phyloP scores from a whole-genome alignment of 2,329 filamentous ascomycete species.

The Epichloe typhina region DNA sequence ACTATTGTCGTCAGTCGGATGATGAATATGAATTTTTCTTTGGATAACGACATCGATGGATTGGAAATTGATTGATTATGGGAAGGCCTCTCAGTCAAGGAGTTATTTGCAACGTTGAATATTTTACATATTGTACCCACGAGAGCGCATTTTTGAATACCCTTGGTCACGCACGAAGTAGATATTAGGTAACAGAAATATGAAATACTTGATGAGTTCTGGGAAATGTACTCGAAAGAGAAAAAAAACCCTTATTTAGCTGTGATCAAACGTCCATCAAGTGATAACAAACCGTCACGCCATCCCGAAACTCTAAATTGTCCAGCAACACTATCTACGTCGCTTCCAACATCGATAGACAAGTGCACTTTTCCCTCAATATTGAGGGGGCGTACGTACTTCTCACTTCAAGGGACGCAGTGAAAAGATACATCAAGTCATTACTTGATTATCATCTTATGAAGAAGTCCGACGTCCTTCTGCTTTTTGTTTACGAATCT shows the following conservation, averaged over 20 bases:
- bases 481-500: constrained; percentile 44
- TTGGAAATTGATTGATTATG: not conserved
- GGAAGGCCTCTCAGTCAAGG: not conserved
- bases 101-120: not conserved
- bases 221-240: no score
- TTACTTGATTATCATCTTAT: not conserved
- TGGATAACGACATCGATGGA: not conserved
- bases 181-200: not conserved
- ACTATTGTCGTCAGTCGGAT: not conserved
- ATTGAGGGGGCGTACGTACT: no score
- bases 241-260: no score
- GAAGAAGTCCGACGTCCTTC: not conserved
- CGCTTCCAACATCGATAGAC: no score
- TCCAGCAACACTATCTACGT: no score
- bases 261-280: no score
- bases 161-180: not conserved
- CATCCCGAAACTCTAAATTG: no score
- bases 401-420: no score
- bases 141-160: not conserved
- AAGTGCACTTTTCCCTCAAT: no score
- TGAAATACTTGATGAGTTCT: not conserved
- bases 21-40: not conserved
- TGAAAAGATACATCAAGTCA: no score
- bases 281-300: no score
- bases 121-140: not conserved